phyloP scores from a whole-genome alignment of 768 basidiomycete species.

The Pluteus cervinus region DNA sequence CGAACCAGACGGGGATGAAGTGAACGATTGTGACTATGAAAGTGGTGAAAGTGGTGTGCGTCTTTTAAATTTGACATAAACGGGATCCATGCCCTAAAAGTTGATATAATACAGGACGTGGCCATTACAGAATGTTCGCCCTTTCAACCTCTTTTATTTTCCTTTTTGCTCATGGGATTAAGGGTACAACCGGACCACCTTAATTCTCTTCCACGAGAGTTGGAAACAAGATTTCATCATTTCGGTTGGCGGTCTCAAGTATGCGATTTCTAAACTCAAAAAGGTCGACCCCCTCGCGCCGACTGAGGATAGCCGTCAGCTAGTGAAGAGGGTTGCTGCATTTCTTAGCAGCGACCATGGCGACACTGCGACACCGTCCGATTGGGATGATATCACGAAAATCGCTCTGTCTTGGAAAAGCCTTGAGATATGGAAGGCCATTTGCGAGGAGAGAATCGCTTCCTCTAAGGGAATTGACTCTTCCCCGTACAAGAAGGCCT shows the following conservation, averaged over 20 bases:
- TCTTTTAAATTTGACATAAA: neutral
- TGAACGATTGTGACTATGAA: constrained; percentile 38
- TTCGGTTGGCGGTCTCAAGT: neutral
- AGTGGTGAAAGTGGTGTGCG: constrained; percentile 9
- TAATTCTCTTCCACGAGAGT: constrained; percentile 22
- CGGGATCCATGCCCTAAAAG: no score
- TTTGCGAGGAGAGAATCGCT: no score
- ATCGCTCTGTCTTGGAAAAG: no score
- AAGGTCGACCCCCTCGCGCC: neutral
- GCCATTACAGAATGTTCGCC: constrained; percentile 24
- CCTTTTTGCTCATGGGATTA: constrained; percentile 9
- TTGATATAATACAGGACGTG: constrained; percentile 11
- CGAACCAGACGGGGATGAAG: constrained; percentile 27
- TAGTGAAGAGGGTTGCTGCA: no score
- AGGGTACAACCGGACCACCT: constrained; percentile 23
- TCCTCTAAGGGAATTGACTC: no score
- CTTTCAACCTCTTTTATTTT: constrained; percentile 4
- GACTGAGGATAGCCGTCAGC: no score
- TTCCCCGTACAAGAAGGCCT: no score
- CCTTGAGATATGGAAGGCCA: no score
- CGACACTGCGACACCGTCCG: no score
- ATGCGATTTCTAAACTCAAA: neutral
- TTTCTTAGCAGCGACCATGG: no score
- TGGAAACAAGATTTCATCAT: constrained; percentile 4
- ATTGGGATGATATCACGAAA: no score